Percentiles rank a stretch among this genome's conserved stretches.
Evolutionary conservation across 1,139 yeast genomes (phyloP).

Genomic region (Yamadazyma triangularis): DNA sequence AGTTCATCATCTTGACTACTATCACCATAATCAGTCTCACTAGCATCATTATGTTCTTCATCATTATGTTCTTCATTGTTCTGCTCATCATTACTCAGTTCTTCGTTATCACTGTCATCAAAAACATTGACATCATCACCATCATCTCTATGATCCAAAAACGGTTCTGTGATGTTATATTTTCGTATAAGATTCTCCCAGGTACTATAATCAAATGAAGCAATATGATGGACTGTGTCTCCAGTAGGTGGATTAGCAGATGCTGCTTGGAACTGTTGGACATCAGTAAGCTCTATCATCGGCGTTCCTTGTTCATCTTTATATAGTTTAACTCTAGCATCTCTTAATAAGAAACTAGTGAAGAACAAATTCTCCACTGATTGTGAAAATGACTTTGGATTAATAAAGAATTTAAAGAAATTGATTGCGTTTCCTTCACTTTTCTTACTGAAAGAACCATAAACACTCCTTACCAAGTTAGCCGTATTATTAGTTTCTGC

Average conservation of each 20-base stretch:
- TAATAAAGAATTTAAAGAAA: constrained; percentile 61
- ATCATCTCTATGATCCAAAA: constrained; percentile 42
- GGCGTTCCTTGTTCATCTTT: constrained; percentile 47
- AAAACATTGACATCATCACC: constrained; percentile 26
- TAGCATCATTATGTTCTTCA: not conserved
- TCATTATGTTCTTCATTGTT: not conserved
- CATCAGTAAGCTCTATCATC: constrained; percentile 13
- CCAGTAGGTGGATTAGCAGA: constrained; percentile 7
- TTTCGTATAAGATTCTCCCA: constrained; percentile 55
- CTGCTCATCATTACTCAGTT: no score
- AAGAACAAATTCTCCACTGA: constrained; percentile 82
- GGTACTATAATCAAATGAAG: constrained; percentile 60
- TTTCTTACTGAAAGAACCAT: constrained; percentile 32
- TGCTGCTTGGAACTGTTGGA: not conserved
- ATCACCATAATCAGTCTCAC: not conserved
- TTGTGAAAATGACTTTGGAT: constrained; percentile 74
- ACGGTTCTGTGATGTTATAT: constrained; percentile 50
- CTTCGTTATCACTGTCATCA: constrained; percentile 7
- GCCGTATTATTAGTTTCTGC: constrained; percentile 57
- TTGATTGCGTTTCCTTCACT: constrained; percentile 38
- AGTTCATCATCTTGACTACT: constrained; percentile 1
- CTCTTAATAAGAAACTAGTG: constrained; percentile 73
- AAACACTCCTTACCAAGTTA: constrained; percentile 49
- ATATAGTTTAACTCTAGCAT: constrained; percentile 54
- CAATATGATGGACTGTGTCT: constrained; percentile 57